These are phyloP conservation scores for Moniliella sp. DNA, from an alignment of 1,284 basidiomycete species.

Conservation along the genomic window DNA sequence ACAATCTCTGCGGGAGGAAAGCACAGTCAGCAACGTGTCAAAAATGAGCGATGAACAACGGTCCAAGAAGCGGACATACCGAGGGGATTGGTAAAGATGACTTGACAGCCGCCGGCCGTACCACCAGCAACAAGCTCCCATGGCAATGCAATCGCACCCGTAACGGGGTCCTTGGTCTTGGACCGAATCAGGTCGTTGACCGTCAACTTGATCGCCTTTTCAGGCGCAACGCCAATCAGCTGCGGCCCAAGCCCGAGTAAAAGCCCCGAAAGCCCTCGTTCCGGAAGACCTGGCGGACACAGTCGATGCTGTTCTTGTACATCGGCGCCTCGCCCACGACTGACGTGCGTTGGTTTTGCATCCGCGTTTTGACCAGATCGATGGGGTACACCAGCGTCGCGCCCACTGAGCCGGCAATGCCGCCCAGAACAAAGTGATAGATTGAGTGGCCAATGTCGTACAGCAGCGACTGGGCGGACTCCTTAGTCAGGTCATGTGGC, in stretches of 20 bases:
- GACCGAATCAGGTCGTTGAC: slow-evolving; percentile 79
- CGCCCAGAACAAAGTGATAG: slow-evolving; percentile 76
- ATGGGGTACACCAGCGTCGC: slow-evolving; percentile 84
- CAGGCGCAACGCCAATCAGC: slow-evolving; percentile 91
- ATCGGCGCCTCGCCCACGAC: slow-evolving; percentile 30
- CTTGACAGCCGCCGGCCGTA: slow-evolving; percentile 83
- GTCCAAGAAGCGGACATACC: too few species aligned
- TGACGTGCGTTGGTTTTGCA: slow-evolving; percentile 92
- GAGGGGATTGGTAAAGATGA: slow-evolving; percentile 86
- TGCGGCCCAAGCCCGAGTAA: slow-evolving; percentile 87
- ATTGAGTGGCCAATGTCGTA: slow-evolving; percentile 26
- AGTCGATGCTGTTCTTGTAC: slow-evolving; percentile 44
- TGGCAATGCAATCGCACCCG: slow-evolving; percentile 60
- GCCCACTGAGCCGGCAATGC: slow-evolving; percentile 69
- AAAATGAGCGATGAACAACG: too few species aligned
- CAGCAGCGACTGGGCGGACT: slow-evolving; percentile 7
- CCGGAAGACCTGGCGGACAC: slow-evolving; percentile 72
- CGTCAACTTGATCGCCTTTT: slow-evolving; percentile 84
- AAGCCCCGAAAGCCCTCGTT: slow-evolving; percentile 80
- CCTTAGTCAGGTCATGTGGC: slow-evolving; percentile 2
- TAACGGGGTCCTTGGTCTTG: slow-evolving; percentile 70
- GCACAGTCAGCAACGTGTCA: too few species aligned
- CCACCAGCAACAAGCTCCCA: slow-evolving; percentile 86
- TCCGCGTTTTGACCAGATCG: slow-evolving; percentile 63
- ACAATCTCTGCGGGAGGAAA: too few species aligned